Conservation (phyloP, 768 basidiomycete species). For the Kwoniella sp. region DNA sequence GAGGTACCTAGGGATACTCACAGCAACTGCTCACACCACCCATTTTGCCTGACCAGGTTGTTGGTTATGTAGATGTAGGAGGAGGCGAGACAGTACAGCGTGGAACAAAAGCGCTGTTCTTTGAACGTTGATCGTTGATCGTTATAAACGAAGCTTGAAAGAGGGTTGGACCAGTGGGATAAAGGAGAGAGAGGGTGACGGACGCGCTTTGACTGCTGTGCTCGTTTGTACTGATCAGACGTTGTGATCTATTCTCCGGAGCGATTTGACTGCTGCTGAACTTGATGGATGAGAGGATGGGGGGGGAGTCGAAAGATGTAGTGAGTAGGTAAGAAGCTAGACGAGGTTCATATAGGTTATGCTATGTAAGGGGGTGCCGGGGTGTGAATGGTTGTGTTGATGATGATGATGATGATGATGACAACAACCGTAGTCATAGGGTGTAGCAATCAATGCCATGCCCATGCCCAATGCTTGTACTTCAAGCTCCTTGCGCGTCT, state of each 20-base stretch:
- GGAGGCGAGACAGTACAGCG: too few relatives aligned
- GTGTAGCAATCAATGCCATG: not conserved
- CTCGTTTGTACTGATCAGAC: too few relatives aligned
- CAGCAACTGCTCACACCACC: constrained; percentile 45
- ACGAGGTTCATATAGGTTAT: not conserved
- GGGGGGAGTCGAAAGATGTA: too few relatives aligned
- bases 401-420: constrained; percentile 9
- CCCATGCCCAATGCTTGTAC: too few relatives aligned
- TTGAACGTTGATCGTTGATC: too few relatives aligned
- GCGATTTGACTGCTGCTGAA: not conserved
- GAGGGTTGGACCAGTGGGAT: not conserved
- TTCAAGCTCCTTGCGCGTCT: not conserved
- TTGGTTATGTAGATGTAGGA: not conserved
- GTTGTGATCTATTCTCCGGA: not conserved
- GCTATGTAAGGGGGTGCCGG: not conserved
- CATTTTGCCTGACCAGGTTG: constrained; percentile 20
- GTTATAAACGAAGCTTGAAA: too few relatives aligned
- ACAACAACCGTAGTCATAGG: not conserved
- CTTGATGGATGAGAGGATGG: not conserved
- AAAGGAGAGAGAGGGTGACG: not conserved
- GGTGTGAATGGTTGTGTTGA: not conserved
- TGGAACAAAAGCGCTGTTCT: too few relatives aligned
- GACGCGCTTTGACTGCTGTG: not conserved
- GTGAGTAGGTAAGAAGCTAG: too few relatives aligned
- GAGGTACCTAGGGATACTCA: constrained; percentile 5